phyloP scores from a whole-genome alignment of 371 early-diverging fungal genomes.

The Mucor plumbeus region DNA sequence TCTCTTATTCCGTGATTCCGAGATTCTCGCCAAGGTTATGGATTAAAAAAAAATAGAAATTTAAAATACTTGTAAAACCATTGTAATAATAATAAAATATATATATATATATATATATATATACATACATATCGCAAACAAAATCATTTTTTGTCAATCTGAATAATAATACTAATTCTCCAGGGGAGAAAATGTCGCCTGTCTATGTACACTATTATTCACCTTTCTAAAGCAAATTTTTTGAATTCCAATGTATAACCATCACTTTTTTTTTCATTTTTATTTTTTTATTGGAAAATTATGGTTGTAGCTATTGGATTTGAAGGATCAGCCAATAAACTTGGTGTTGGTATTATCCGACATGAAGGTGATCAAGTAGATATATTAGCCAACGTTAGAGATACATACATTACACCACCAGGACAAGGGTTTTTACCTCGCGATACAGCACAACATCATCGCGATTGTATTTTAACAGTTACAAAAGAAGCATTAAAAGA shows the following conservation, averaged over 20 bases:
- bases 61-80: conserved; percentile 5
- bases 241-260: not conserved
- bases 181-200: too few relatives aligned
- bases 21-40: conserved; percentile 91
- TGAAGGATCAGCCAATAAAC: conserved; percentile 99
- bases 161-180: too few relatives aligned
- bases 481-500: conserved; percentile 81
- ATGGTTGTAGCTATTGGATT: conserved; percentile 77
- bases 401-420: conserved; percentile 97
- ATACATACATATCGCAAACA: not conserved
- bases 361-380: conserved; percentile 65
- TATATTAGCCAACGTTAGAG: conserved; percentile 92
- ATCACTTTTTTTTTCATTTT: conserved; percentile 4
- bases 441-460: conserved; percentile 98
- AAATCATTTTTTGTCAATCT: not conserved
- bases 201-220: too few relatives aligned
- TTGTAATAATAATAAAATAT: conserved; percentile 9
- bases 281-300: not conserved
- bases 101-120: conserved; percentile 6
- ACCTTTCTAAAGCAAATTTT: not conserved
- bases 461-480: conserved; percentile 80
- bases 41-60: conserved; percentile 28
- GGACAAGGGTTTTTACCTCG: conserved; percentile 98
- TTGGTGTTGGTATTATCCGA: conserved; percentile 97
- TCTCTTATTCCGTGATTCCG: conserved; percentile 86